Evolutionary conservation across 495 filamentous ascomycete genomes (phyloP), one percentile per base, ranked within the genome.

Genomic region (Aspergillus baeticus): DNA sequence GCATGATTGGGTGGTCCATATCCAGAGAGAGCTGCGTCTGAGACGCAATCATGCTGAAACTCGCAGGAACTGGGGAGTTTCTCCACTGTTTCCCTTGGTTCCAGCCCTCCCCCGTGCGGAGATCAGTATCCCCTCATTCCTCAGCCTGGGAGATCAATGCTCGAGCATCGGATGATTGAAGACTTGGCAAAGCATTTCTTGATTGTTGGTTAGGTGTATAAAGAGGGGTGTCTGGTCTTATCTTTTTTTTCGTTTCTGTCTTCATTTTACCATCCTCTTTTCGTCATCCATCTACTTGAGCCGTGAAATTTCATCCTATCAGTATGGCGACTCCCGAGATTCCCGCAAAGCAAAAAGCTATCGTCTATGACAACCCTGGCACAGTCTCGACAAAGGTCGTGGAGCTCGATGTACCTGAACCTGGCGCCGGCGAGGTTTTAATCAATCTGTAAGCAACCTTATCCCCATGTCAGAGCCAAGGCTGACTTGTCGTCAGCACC

Each of bases 291-390:
- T 29, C 26, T 29, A 8, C n/a, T 29, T 29, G 26, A 29, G 3
- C 3, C 26, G 8, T n/a, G n/a, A n/a, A n/a, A n/a, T n/a, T n/a
- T n/a, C 26, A 20, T 20, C 5, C 23, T 44, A 15, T 42, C 36
- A 36, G 26, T 7, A 57, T 57, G 54, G 54, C 54, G 6, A 45
- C 45, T 8, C 60, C 62, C 11, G 66, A 71, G 11, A 78, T 88
- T 35, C 86, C 86, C 10, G 77, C 78, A 62, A 87, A 75, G 54
- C 81, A 89, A 64, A 89, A 87, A 71, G 88, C 86, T 23, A 72
- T 73, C 35, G 70, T 89, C 52, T 91, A 87, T 65, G 85, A 89
- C 68, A 78, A 87, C 63, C 85, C 85, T 5, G 87, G 87, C 20
- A 80, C 72, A 3, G 78, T 89, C 49, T 86, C 85, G n/a, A 88